phyloP scores from a whole-genome alignment of 2,329 filamentous ascomycete species.

The Knoxdaviesia capensis region DNA sequence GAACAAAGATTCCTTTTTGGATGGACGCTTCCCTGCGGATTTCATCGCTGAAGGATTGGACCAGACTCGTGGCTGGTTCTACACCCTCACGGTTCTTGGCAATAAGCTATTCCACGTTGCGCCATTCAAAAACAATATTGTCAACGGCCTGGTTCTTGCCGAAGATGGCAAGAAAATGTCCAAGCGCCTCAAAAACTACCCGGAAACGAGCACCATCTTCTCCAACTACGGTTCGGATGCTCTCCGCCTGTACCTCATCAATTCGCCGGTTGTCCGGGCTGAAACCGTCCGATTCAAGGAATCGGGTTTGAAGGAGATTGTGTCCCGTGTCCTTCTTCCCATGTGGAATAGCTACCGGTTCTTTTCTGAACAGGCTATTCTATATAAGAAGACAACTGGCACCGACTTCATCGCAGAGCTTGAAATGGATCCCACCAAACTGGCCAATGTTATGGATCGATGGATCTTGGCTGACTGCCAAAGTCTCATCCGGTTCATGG shows the following conservation, averaged over 20 bases:
- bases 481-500: conserved; percentile 76
- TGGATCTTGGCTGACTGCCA: conserved; percentile 92
- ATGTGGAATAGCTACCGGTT: conserved; percentile 12
- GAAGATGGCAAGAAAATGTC: conserved; percentile 12
- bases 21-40: conserved; percentile 9
- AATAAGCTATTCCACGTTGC: conserved; percentile 9
- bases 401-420: conserved; percentile 6
- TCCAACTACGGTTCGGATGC: conserved; percentile 10
- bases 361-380: conserved; percentile 9
- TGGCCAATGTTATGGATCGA: conserved; percentile 56
- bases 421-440: conserved; percentile 4
- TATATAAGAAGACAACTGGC: conserved; percentile 8
- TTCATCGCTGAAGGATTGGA: conserved; percentile 11
- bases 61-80: conserved; percentile 12
- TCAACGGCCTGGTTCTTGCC: conserved; percentile 11
- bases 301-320: conserved; percentile 9
- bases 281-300: conserved; percentile 11
- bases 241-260: conserved; percentile 11
- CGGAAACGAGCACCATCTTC: conserved; percentile 7
- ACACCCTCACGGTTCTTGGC: conserved; percentile 9
- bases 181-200: conserved; percentile 11
- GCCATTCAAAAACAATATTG: conserved; percentile 10
- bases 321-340: conserved; percentile 9
- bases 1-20: conserved; percentile 7
- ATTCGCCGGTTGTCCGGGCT: conserved; percentile 10